phyloP scores from a whole-genome alignment of 139 green algal genomes.

The Picochlorum sp. region DNA sequence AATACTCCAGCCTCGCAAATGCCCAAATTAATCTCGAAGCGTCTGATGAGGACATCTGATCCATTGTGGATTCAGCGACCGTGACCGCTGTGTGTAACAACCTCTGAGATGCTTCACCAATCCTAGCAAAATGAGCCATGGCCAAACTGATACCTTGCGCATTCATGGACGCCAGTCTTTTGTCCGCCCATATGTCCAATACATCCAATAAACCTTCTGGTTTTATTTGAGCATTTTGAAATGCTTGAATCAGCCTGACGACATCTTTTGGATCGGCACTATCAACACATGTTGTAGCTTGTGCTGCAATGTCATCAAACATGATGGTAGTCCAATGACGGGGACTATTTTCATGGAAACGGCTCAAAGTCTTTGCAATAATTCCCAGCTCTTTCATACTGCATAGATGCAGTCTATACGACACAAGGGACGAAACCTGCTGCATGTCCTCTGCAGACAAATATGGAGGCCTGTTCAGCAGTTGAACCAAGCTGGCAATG shows the following conservation, averaged over 20 bases:
- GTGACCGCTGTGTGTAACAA: conserved; percentile 18
- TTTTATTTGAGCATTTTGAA: conserved; percentile 23
- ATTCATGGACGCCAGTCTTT: conserved; percentile 12
- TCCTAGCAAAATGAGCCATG: conserved; percentile 22
- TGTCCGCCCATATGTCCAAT: conserved; percentile 22
- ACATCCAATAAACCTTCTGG: conserved; percentile 13
- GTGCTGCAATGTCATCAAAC: conserved; percentile 15
- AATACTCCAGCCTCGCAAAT: conserved; percentile 24
- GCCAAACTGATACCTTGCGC: conserved; percentile 17
- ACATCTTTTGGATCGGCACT: conserved; percentile 23
- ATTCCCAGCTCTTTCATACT: conserved; percentile 19
- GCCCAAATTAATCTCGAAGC: conserved; percentile 16
- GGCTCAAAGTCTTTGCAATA: conserved; percentile 2
- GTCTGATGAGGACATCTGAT: conserved; percentile 6
- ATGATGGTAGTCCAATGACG: neutral
- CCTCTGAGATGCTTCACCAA: conserved; percentile 12
- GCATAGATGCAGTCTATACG: neutral
- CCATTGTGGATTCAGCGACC: conserved; percentile 9
- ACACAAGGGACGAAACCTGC: neutral
- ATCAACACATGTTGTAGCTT: conserved; percentile 8
- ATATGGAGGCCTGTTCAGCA: conserved; percentile 5
- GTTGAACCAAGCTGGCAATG: too few relatives aligned
- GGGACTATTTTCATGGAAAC: conserved; percentile 5
- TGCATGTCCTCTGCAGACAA: neutral
- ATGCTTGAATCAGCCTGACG: conserved; percentile 11